Conservation (phyloP, 257 asterid species). For the Craterostigma plantagineum region DNA sequence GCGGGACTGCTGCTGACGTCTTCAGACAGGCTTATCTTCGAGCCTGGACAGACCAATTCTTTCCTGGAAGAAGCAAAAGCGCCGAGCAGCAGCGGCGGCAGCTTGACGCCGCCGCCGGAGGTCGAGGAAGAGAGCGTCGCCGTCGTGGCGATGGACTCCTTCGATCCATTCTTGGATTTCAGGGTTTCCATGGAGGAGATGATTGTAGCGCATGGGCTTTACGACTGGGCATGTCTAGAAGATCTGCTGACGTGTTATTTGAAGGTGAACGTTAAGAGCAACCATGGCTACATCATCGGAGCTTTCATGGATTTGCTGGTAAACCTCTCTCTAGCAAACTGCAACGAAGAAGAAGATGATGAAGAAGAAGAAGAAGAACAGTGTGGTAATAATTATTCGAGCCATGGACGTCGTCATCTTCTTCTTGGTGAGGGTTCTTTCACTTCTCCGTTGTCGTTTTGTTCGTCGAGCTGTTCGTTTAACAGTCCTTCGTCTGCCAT, state of each 20-base stretch:
- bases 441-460: too few species aligned
- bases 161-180: constrained; percentile 31
- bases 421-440: too few species aligned
- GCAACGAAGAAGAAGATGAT: too few species aligned
- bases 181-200: constrained; percentile 46
- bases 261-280: constrained; percentile 18
- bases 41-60: constrained; percentile 33
- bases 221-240: constrained; percentile 28
- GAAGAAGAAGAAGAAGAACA: too few species aligned
- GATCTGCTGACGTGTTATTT: constrained; percentile 30
- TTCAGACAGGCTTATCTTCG: constrained; percentile 34
- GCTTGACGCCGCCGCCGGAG: too few species aligned
- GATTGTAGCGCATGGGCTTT: constrained; percentile 29
- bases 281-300: constrained; percentile 34
- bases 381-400: too few species aligned
- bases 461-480: too few species aligned
- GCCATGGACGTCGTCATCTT: too few species aligned
- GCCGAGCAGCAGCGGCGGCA: too few species aligned
- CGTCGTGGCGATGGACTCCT: constrained; percentile 17
- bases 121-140: constrained; percentile 11
- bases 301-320: constrained; percentile 36
- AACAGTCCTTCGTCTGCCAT: too few species aligned
- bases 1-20: constrained; percentile 4
- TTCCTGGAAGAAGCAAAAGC: constrained; percentile 21
- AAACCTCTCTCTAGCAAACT: constrained; percentile 4